Evolutionary conservation across 805 yeast genomes (phyloP), one percentile per base, ranked within the genome.

Genomic region (Lachancea mirantina): DNA sequence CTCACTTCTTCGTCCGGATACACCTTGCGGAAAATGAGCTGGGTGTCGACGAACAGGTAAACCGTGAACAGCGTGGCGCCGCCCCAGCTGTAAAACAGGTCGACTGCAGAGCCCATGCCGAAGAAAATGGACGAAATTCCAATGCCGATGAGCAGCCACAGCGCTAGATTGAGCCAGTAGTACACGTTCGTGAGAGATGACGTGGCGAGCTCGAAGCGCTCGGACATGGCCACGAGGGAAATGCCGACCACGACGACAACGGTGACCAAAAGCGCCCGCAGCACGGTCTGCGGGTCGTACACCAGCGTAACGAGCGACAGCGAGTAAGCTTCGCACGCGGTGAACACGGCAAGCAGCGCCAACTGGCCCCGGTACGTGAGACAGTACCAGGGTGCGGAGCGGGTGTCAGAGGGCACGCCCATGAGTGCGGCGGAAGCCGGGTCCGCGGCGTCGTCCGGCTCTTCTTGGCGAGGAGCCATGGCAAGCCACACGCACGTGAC

Each of bases 1-100:
- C 75, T 70, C n/a, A 85, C 70, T 49, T 84, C 95, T 45, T 87
- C 95, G 45, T 85, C 95, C 26, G 85, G 77, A 48, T 78, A 79
- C 45, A 67, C 75, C 36, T 74, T 76, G 50, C 79, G 76, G 75
- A 85, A 70, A 35, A 85, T 73, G 45, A 74, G 55, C 57, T 85
- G 95, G 14, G 95, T 85, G 55, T 85, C 96, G 28, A 84, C 73
- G 31, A 85, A 59, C 38, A 87, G 69, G 51, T 79, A 84, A 4
- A 76, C 72, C 9, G 78, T 65, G 58, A 85, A 85, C 2, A 85
- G 59, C 25, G 79, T 48, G 4, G 94, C 92, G 15, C 92, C 94
- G 26, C 78, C 52, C 40, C 76, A 73, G 19, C 87, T 73, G 61
- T 81, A 84, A 4, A 76, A 59, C 41, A 80, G 54, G 46, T 82